Evolutionary conservation across 164 flowering plant species (phyloP).

Genomic region (Nelumbo lutea): DNA sequence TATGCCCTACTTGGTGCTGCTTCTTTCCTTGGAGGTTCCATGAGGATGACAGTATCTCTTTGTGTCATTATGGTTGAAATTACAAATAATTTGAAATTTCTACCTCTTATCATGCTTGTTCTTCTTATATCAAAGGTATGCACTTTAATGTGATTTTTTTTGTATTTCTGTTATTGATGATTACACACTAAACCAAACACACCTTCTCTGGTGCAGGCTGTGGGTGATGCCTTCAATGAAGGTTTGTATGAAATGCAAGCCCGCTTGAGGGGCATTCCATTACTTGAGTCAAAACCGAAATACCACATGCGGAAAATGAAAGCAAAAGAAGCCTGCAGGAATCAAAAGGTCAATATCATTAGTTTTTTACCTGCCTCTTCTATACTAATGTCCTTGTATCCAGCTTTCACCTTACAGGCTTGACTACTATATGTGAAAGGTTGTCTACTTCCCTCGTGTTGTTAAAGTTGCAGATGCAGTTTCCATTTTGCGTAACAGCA

Average conservation of each 20-base stretch:
- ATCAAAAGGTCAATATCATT: conserved; percentile 54
- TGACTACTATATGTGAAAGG: conserved; percentile 39
- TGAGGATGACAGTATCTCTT: conserved; percentile 97
- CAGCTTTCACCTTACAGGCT: conserved; percentile 6
- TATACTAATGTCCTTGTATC: background rate
- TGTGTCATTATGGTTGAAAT: conserved; percentile 99
- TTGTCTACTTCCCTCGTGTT: conserved; percentile 73
- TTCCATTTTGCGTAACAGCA: conserved; percentile 59
- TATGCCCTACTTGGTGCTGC: conserved; percentile 98
- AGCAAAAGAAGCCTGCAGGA: conserved; percentile 84
- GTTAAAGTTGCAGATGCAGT: conserved; percentile 77
- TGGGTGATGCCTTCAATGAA: conserved; percentile 97
- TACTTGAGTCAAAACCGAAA: conserved; percentile 89
- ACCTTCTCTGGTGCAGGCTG: conserved; percentile 54
- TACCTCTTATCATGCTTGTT: conserved; percentile 97
- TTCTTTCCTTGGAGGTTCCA: conserved; percentile 97
- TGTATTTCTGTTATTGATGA: background rate
- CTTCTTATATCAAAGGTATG: conserved; percentile 96
- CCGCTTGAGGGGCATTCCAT: conserved; percentile 71
- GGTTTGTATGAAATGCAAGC: conserved; percentile 96
- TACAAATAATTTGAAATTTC: conserved; percentile 83
- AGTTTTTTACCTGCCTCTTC: background rate
- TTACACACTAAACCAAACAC: background rate
- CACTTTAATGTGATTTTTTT: background rate
- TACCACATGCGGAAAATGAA: conserved; percentile 79